These are phyloP conservation scores for Hysterium pulicare DNA, from an alignment of 2,329 filamentous ascomycete species.

Conservation along the genomic window DNA sequence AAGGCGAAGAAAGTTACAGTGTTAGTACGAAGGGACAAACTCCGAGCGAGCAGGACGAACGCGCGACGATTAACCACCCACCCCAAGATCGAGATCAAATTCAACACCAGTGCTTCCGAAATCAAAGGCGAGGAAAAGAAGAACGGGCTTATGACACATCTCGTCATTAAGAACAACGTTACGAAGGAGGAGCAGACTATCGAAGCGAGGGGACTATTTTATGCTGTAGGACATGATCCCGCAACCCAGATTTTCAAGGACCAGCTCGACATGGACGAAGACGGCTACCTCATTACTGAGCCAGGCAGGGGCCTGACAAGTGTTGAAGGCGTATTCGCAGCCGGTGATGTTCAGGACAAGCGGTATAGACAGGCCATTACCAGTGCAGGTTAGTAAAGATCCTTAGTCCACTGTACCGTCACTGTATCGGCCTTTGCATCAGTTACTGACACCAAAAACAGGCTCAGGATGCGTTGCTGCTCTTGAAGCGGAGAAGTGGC, in stretches of 20 bases:
- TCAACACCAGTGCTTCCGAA: slow-evolving; percentile 77
- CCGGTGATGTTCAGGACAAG: slow-evolving; percentile 98
- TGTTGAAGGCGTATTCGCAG: slow-evolving; percentile 89
- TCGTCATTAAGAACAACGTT: slow-evolving; percentile 76
- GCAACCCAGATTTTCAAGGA: slow-evolving; percentile 88
- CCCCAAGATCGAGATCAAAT: slow-evolving; percentile 87
- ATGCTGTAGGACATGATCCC: slow-evolving; percentile 94
- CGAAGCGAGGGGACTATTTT: slow-evolving; percentile 90
- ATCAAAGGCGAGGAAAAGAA: slow-evolving; percentile 77
- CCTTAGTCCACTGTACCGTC: neutral
- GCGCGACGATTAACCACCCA: slow-evolving; percentile 76
- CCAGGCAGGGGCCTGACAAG: slow-evolving; percentile 87
- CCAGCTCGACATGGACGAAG: slow-evolving; percentile 81
- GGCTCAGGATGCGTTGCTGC: slow-evolving; percentile 94
- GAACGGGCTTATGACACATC: slow-evolving; percentile 77
- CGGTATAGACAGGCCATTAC: slow-evolving; percentile 96
- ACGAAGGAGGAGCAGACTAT: slow-evolving; percentile 78
- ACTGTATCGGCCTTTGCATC: neutral
- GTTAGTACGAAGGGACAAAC: slow-evolving; percentile 79
- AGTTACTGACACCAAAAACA: slow-evolving; percentile 35
- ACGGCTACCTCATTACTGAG: slow-evolving; percentile 87
- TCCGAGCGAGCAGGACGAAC: slow-evolving; percentile 90
- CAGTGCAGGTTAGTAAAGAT: slow-evolving; percentile 71
- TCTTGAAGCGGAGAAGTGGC: slow-evolving; percentile 90
- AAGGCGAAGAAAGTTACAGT: slow-evolving; percentile 95